Evolutionary conservation across 306 rosid genomes (phyloP), one percentile per base, ranked within the genome.

Genomic region (Lotus japonicus): DNA sequence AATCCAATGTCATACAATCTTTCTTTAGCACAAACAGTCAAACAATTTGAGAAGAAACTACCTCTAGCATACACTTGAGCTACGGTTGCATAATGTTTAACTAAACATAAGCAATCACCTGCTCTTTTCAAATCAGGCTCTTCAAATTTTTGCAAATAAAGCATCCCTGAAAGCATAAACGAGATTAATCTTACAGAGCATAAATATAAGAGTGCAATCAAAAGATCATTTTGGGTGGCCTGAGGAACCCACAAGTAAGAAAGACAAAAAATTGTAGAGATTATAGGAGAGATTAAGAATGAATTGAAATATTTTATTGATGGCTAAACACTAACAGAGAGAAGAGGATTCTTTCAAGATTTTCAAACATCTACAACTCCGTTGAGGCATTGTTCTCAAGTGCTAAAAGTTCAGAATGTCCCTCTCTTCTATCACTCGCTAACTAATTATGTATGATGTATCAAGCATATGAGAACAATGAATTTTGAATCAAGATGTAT

Each of bases 51-150:
- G n/a, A n/a, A 87, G 64, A 50, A 79, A 68, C 64, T 71, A 8
- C 89, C 96, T 33, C 72, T 78, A 6, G 91, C 95, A 70, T 73
- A 90, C 17, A 82, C 87, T 0, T 77, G 64, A 10, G 96, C 91
- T 17, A 95, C 84, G 14, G 31, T 63, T 58, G 82, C 79, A 28
- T 68, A 65, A 56, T 86, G 68, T 48, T 74, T 75, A 4, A 85
- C 96, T 18, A 81, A 78, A 64, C 33, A 53, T 73, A 85, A 89
- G 72, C 89, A 89, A 59, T 89, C 89, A 12, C 85, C 96, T 43
- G 92, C 96, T 62, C 81, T 85, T 36, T 75, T 66, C 0, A 84
- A 51, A 46, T 83, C 88, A 42, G 85, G 71, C 12, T 80, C 79
- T 10, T 84, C 85, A 73, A 78, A 76, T 69, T 81, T 87, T 42